Base-by-base conservation (phyloP, 2,329 filamentous ascomycete species). In the Aspergillus glaucus region DNA sequence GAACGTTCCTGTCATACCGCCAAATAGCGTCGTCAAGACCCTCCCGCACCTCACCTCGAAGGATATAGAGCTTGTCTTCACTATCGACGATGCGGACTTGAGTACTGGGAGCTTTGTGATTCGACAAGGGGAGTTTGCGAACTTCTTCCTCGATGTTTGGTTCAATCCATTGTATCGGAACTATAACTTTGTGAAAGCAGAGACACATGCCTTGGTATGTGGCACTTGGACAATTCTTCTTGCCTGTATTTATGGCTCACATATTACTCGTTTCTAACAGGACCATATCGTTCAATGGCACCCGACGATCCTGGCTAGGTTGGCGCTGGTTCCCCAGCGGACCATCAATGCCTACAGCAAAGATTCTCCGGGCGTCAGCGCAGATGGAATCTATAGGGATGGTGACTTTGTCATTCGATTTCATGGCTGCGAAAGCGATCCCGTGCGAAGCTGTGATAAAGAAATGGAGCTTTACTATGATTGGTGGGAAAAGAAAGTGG, bases 141-240 rank as follows among this genome's bases (percentile, higher is more conserved):
- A 86, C 63, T 98, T 87, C 74, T 88, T 98, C 63, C 71, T 97
- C 15, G 93, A 98, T 66, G 86, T 88, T 1, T 98, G 93, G 93
- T 95, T 93, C 63, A 90, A 97, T 66, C 93, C 93, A 43, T 75
- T 97, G 40, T 98, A 95, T 71, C 80, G 92, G 55, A 87, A 79
- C 57, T 98, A 98, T 73, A 95, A 95, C 65, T 98, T 98, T 63
- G 88, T 94, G 63, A 96, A 94, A 67, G 91, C 89, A 0, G 93
- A 98, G 69, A 81, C 79, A 21, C 92, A 98, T 74, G 91, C 92
- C 45, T 71, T 98, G 74, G 93, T 90, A 75, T 65, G 83, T 67
- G 28, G 24, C 17, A 40, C 7, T 40, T 15, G 37, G 10, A 10
- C 8, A 19, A 6, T 22, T 22, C 12, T 40, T 19, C 10, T 19